phyloP scores from a whole-genome alignment of 805 yeast genomes.

The Metschnikowia lachancei region DNA sequence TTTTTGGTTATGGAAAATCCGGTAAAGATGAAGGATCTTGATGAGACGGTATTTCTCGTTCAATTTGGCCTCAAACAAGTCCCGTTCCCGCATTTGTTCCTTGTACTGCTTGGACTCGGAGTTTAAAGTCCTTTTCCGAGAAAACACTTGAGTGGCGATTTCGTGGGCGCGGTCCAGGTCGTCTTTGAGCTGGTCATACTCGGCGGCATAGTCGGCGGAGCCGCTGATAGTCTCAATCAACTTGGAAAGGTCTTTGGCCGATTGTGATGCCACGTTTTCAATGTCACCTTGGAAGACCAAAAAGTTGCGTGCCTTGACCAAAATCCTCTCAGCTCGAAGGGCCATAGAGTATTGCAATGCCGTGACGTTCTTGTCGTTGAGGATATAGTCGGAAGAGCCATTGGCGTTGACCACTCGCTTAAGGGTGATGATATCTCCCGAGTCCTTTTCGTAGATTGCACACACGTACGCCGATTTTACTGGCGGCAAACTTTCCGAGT shows the following conservation, averaged over 20 bases:
- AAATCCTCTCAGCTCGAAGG: constrained; percentile 73
- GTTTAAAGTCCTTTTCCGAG: constrained; percentile 65
- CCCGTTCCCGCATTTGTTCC: constrained; percentile 72
- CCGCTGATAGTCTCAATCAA: constrained; percentile 84
- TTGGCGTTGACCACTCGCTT: constrained; percentile 56
- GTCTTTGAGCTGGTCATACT: constrained; percentile 63
- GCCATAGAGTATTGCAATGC: constrained; percentile 63
- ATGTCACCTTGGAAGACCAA: constrained; percentile 97
- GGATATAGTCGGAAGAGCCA: constrained; percentile 67
- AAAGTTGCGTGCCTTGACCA: constrained; percentile 87
- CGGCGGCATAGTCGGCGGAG: constrained; percentile 60
- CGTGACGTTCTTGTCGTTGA: constrained; percentile 59
- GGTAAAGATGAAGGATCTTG: constrained; percentile 56
- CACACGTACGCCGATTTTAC: constrained; percentile 65
- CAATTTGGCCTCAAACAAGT: constrained; percentile 56
- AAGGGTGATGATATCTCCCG: constrained; percentile 57
- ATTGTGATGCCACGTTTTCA: constrained; percentile 86
- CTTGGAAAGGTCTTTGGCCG: constrained; percentile 68
- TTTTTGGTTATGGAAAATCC: constrained; percentile 58
- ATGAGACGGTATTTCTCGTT: constrained; percentile 47
- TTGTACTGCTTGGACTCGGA: constrained; percentile 76
- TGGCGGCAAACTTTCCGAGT: neutral
- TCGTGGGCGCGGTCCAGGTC: constrained; percentile 66
- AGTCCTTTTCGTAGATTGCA: constrained; percentile 67
- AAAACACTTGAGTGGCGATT: constrained; percentile 58